Percentiles rank a stretch among this genome's conserved stretches.
phyloP scores from a whole-genome alignment of 352 stramenopile species.

The Stramenopiles sp. region DNA sequence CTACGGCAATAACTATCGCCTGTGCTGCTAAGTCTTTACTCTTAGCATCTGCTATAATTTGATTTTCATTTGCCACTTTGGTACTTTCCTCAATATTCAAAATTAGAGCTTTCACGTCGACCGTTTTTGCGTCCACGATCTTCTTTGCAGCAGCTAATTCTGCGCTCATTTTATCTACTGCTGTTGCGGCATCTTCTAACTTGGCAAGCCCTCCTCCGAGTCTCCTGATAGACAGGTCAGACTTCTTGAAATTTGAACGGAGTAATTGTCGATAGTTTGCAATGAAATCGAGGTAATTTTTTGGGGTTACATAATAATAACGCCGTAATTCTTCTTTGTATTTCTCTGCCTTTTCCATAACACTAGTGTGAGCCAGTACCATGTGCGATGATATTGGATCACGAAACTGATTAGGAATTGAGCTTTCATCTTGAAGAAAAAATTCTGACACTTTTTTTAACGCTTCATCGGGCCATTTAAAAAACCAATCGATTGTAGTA shows the following conservation, averaged over 20 bases:
- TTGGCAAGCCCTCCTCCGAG: constrained; percentile 74
- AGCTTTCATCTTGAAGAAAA: constrained; percentile 67
- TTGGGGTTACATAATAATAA: constrained; percentile 88
- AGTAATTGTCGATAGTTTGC: constrained; percentile 70
- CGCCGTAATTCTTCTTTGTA: constrained; percentile 70
- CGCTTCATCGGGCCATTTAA: constrained; percentile 76
- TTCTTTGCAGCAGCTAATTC: constrained; percentile 80
- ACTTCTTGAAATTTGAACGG: constrained; percentile 62
- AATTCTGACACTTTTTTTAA: constrained; percentile 71
- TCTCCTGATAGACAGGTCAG: constrained; percentile 61
- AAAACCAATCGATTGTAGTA: constrained; percentile 88
- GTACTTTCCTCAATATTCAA: constrained; percentile 80
- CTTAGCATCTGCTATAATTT: constrained; percentile 64
- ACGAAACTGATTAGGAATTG: constrained; percentile 54
- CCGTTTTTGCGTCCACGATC: constrained; percentile 78
- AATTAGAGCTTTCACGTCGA: constrained; percentile 72
- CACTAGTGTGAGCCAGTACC: constrained; percentile 65
- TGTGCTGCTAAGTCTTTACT: constrained; percentile 68
- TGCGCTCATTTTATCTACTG: constrained; percentile 75
- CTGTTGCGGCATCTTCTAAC: constrained; percentile 67
- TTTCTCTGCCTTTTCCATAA: constrained; percentile 59
- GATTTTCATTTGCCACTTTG: constrained; percentile 60
- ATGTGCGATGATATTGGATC: constrained; percentile 59
- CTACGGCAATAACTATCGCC: constrained; percentile 59
- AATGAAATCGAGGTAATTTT: constrained; percentile 89